These are phyloP conservation scores for Bipolaris cookei DNA, from an alignment of 2,329 filamentous ascomycete genomes.

Conservation along the genomic window DNA sequence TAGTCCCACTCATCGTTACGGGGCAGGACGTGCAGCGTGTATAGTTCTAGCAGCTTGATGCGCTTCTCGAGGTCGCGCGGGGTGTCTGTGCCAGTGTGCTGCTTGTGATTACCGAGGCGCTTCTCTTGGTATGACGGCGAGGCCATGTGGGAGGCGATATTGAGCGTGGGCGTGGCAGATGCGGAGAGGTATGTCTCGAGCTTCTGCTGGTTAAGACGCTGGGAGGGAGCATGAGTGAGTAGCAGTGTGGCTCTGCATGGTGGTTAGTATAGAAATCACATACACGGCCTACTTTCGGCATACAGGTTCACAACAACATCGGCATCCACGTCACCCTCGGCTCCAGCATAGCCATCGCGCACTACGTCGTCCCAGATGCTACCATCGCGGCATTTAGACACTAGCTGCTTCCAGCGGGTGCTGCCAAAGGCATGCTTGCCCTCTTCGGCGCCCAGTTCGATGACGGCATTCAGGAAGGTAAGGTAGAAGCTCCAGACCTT, in stretches of 20 bases:
- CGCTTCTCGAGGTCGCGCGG: conserved; percentile 82
- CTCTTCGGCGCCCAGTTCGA: conserved; percentile 87
- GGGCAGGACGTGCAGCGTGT: conserved; percentile 92
- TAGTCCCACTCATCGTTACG: conserved; percentile 97
- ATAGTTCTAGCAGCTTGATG: conserved; percentile 92
- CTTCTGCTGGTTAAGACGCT: conserved; percentile 82
- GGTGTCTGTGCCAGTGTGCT: conserved; percentile 72
- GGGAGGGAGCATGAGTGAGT: conserved; percentile 84
- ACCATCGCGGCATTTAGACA: conserved; percentile 84
- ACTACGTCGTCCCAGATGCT: conserved; percentile 95
- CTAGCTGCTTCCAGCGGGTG: conserved; percentile 81
- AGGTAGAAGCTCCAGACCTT: conserved; percentile 98
- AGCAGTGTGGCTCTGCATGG: conserved; percentile 78
- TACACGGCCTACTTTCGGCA: conserved; percentile 38
- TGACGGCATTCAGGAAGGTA: conserved; percentile 87
- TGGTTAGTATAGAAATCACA: conserved; percentile 6
- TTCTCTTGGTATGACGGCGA: conserved; percentile 47
- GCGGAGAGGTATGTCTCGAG: conserved; percentile 89
- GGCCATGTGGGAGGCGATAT: conserved; percentile 70
- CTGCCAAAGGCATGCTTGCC: conserved; percentile 87
- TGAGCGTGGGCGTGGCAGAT: conserved; percentile 73
- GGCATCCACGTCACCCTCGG: conserved; percentile 88
- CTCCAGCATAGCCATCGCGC: conserved; percentile 81
- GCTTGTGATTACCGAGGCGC: conserved; percentile 38
- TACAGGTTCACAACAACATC: conserved; percentile 92